Evolutionary conservation across 2,329 filamentous ascomycete species (phyloP).

Genomic region (Talaromyces atroroseus): DNA sequence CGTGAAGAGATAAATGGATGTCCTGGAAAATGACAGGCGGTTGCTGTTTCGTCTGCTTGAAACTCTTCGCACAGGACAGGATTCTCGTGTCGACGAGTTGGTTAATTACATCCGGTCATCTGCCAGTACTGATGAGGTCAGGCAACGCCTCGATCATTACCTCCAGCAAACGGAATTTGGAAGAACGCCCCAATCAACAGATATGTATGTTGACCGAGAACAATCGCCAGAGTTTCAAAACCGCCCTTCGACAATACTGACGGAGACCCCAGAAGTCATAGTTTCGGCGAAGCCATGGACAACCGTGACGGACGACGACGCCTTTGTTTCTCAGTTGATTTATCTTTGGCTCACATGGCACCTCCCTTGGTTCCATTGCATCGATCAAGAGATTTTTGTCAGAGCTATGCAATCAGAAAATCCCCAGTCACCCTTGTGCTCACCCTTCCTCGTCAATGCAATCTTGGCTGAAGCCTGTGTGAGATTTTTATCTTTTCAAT

Average conservation of each 20-base stretch:
- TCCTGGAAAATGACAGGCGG: conserved; percentile 6
- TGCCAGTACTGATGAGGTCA: conserved; percentile 2
- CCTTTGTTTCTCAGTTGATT: conserved; percentile 73
- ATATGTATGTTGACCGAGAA: neutral
- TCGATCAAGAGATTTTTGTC: conserved; percentile 69
- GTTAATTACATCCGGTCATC: neutral
- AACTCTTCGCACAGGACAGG: neutral
- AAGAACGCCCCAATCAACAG: neutral
- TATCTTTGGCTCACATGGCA: conserved; percentile 95
- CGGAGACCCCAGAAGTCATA: conserved; percentile 29
- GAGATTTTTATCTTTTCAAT: conserved; percentile 13
- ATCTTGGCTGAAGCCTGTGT: conserved; percentile 60
- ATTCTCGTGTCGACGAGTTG: conserved; percentile 1
- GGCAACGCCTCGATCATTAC: neutral
- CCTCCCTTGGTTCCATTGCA: conserved; percentile 77
- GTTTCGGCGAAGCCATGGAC: conserved; percentile 58
- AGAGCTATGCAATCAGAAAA: conserved; percentile 42
- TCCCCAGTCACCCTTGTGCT: conserved; percentile 65
- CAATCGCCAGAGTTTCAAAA: neutral
- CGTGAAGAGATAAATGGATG: conserved; percentile 12
- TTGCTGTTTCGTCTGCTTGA: conserved; percentile 7
- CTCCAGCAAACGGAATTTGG: neutral
- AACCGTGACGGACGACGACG: conserved; percentile 66
- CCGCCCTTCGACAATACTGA: neutral
- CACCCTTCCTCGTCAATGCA: conserved; percentile 77